Percentiles rank a stretch among this genome's conserved stretches.
Evolutionary conservation across 371 early-diverging fungal species (phyloP).

Genomic region (Circinella umbellata): DNA sequence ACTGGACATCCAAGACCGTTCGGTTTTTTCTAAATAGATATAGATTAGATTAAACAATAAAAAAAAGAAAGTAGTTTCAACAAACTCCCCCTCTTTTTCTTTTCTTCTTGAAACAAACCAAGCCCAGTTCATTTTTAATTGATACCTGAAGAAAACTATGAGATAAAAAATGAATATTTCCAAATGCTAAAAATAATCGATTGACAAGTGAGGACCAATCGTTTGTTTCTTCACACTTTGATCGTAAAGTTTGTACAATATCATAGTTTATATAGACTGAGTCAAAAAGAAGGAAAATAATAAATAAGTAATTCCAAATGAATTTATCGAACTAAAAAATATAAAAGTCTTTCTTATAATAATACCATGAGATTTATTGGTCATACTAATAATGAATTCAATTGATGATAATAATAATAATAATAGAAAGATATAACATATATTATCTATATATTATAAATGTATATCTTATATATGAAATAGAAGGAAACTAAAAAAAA

Average conservation of each 20-base stretch:
- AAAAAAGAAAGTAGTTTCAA: background rate
- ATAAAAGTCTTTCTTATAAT: background rate
- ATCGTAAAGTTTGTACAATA: constrained; percentile 2
- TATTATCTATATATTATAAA: too few species aligned
- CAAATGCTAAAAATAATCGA: constrained; percentile 16
- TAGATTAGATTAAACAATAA: constrained; percentile 31
- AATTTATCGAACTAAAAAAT: background rate
- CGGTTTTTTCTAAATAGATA: background rate
- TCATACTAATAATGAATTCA: background rate
- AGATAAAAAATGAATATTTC: constrained; percentile 18
- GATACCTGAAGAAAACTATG: constrained; percentile 30
- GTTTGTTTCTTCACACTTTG: constrained; percentile 13
- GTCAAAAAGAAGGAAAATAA: too few species aligned
- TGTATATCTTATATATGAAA: too few species aligned
- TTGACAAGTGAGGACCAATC: constrained; percentile 20
- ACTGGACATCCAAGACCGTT: constrained; percentile 19
- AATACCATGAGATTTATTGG: constrained; percentile 2
- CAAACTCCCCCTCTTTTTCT: too few species aligned
- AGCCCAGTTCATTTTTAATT: background rate
- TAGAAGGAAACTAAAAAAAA: too few species aligned
- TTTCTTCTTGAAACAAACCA: too few species aligned
- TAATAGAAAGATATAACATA: too few species aligned
- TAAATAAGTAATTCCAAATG: background rate
- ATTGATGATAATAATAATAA: too few species aligned
- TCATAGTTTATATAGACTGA: constrained; percentile 14